Evolutionary conservation across 2,329 filamentous ascomycete species (phyloP).

Genomic region (Didymella segeticola): DNA sequence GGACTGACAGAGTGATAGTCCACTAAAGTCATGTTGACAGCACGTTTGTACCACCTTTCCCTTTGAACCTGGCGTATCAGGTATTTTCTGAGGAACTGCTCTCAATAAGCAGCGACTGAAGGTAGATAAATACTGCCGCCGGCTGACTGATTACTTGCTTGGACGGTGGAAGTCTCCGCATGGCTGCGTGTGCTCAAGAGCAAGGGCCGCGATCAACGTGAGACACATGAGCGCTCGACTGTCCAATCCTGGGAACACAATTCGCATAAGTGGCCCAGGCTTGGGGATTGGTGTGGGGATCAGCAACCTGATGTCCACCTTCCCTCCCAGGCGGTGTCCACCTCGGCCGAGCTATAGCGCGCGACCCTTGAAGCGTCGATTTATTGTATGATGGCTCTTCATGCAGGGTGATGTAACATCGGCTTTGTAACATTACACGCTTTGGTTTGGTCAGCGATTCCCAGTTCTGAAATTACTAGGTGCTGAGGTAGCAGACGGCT

Average conservation of each 20-base stretch:
- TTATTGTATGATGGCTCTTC: neutral
- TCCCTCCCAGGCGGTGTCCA: neutral
- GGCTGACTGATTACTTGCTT: neutral
- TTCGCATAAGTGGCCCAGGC: neutral
- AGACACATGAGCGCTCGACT: neutral
- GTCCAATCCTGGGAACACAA: neutral
- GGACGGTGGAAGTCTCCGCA: neutral
- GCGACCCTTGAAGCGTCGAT: neutral
- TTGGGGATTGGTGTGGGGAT: neutral
- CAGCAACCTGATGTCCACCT: slow-evolving; percentile 3
- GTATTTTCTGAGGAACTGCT: neutral
- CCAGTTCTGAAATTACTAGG: too few species aligned
- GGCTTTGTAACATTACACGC: too few species aligned
- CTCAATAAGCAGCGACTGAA: neutral
- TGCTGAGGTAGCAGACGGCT: too few species aligned
- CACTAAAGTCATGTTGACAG: neutral
- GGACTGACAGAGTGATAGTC: slow-evolving; percentile 20
- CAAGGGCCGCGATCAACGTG: neutral
- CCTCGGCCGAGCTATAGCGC: slow-evolving; percentile 8
- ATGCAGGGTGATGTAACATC: neutral
- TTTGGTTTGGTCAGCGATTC: too few species aligned
- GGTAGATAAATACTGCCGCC: neutral
- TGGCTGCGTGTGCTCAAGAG: neutral
- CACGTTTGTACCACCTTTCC: neutral
- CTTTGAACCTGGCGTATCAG: neutral